Evolutionary conservation across 768 basidiomycete genomes (phyloP).

Genomic region (Dacryopinax primogenitus): DNA sequence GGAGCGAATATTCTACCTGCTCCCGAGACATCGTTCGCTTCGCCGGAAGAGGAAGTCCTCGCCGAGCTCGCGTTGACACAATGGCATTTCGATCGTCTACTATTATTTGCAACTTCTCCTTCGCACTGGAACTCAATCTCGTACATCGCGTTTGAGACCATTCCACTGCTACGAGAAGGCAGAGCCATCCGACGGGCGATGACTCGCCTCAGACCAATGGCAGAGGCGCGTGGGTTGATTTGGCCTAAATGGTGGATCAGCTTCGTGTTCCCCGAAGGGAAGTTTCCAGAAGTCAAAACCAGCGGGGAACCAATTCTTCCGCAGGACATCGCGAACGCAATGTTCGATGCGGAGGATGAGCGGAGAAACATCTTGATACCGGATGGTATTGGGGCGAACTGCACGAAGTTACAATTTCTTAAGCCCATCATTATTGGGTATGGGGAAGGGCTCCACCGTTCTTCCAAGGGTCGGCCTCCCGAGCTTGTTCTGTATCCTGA

Average conservation of each 20-base stretch:
- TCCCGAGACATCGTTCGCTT: conserved; percentile 27
- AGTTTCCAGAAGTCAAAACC: conserved; percentile 15
- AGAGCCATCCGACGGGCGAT: conserved; percentile 53
- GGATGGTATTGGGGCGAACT: conserved; percentile 60
- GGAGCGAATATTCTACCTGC: background rate
- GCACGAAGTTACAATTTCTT: conserved; percentile 42
- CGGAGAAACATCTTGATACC: conserved; percentile 26
- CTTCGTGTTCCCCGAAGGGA: conserved; percentile 42
- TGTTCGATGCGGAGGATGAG: conserved; percentile 6
- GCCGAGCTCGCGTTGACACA: conserved; percentile 41
- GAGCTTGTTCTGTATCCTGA: conserved; percentile 59
- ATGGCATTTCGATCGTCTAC: conserved; percentile 54
- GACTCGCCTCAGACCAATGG: conserved; percentile 24
- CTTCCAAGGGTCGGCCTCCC: background rate
- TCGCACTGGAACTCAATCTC: conserved; percentile 46
- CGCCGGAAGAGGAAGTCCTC: conserved; percentile 24
- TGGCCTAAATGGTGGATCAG: conserved; percentile 61
- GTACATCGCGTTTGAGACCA: conserved; percentile 63
- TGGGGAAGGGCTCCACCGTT: conserved; percentile 20
- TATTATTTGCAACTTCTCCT: conserved; percentile 38
- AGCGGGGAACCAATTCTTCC: conserved; percentile 7
- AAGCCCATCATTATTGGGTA: conserved; percentile 32
- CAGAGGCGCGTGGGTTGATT: conserved; percentile 18
- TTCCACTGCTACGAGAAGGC: conserved; percentile 55
- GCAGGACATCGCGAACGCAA: conserved; percentile 10